Percentiles rank a stretch among this genome's conserved stretches.
Evolutionary conservation across 2,329 filamentous ascomycete genomes (phyloP).

Genomic region (Plenodomus tracheiphilus): DNA sequence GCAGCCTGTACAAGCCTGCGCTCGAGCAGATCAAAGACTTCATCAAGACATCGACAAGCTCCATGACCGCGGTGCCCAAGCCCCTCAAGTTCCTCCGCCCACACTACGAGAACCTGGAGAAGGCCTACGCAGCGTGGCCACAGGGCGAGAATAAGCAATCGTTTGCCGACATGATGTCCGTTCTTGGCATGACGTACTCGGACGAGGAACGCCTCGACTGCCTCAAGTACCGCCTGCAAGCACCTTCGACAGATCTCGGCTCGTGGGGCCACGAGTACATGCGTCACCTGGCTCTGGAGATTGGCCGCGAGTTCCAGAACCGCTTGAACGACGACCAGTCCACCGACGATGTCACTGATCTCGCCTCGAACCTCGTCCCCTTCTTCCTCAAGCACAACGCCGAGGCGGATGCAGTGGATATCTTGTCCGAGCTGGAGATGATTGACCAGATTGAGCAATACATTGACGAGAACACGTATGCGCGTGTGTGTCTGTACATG

Average conservation of each 20-base stretch:
- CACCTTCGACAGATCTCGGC: slow-evolving; percentile 87
- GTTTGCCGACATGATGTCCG: slow-evolving; percentile 92
- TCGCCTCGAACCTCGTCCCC: slow-evolving; percentile 83
- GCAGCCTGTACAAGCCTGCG: slow-evolving; percentile 84
- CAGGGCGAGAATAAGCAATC: slow-evolving; percentile 79
- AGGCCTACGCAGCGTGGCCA: slow-evolving; percentile 88
- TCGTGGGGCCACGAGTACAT: slow-evolving; percentile 99
- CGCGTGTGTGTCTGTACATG: slow-evolving; percentile 95
- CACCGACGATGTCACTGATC: slow-evolving; percentile 79
- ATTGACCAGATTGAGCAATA: slow-evolving; percentile 89
- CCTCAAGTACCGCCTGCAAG: slow-evolving; percentile 89
- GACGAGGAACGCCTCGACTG: slow-evolving; percentile 96
- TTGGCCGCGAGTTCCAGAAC: slow-evolving; percentile 91
- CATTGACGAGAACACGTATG: slow-evolving; percentile 91
- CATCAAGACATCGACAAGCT: slow-evolving; percentile 98
- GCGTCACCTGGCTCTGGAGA: slow-evolving; percentile 90
- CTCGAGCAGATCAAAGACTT: slow-evolving; percentile 96
- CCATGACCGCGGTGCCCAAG: slow-evolving; percentile 98
- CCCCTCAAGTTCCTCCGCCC: slow-evolving; percentile 96
- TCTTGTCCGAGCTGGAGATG: slow-evolving; percentile 96
- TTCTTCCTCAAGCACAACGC: slow-evolving; percentile 97
- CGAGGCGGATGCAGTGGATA: slow-evolving; percentile 94
- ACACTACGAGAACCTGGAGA: slow-evolving; percentile 88
- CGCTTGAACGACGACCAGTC: slow-evolving; percentile 83
- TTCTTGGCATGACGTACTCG: slow-evolving; percentile 98